These are phyloP conservation scores for Globisporangium splendens DNA, from an alignment of 352 stramenopile species.

Conservation along the genomic window DNA sequence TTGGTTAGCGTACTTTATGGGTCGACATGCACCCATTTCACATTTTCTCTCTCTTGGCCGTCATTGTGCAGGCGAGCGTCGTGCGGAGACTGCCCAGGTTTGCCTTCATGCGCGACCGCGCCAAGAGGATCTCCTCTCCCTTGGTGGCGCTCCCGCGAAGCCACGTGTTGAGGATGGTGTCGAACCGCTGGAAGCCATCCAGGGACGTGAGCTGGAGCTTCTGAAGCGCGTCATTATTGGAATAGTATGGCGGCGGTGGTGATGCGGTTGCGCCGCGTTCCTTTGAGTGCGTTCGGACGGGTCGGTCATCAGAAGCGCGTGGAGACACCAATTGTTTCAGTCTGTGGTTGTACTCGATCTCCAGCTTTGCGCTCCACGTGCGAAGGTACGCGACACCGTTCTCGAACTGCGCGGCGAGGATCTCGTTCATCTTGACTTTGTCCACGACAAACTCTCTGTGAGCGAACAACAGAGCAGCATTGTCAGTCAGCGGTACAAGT, in stretches of 20 bases:
- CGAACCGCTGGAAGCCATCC: slow-evolving; percentile 18
- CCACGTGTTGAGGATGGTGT: slow-evolving; percentile 14
- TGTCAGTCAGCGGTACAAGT: not conserved
- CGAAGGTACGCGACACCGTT: slow-evolving; percentile 43
- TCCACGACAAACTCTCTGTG: slow-evolving; percentile 37
- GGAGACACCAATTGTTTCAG: too few species aligned
- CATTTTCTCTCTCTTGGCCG: slow-evolving; percentile 1
- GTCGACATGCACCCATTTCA: too few species aligned
- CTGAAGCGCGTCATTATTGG: not conserved
- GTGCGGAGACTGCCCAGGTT: slow-evolving; percentile 16
- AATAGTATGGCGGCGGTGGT: too few species aligned
- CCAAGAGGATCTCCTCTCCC: slow-evolving; percentile 8
- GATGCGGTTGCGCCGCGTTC: too few species aligned
- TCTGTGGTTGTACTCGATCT: slow-evolving; percentile 45
- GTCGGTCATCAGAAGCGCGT: too few species aligned
- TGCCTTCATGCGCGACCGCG: slow-evolving; percentile 8
- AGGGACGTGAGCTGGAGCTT: slow-evolving; percentile 7
- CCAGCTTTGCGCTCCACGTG: slow-evolving; percentile 38
- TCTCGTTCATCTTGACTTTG: slow-evolving; percentile 42
- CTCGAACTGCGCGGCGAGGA: slow-evolving; percentile 39
- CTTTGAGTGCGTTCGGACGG: too few species aligned
- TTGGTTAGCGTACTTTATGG: too few species aligned
- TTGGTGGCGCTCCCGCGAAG: slow-evolving; percentile 4
- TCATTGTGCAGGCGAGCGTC: slow-evolving; percentile 15
- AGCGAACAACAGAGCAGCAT: not conserved